Evolutionary conservation across 2,329 filamentous ascomycete genomes (phyloP), one percentile per base, ranked within the genome.

Genomic region (Xylogone sp.): DNA sequence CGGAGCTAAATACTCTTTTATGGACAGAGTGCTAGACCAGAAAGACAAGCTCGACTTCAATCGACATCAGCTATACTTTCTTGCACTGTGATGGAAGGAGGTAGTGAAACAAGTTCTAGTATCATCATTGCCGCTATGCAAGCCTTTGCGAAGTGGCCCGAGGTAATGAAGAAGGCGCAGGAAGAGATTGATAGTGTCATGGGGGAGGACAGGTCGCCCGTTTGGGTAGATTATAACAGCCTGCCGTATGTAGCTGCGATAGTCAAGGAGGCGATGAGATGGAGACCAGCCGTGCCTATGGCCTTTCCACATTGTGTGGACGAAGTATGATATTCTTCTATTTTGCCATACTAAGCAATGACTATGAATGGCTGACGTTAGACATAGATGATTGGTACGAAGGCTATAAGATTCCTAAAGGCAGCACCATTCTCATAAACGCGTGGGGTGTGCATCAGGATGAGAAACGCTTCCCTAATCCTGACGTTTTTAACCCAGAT

Each of bases 181-280:
- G 62, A 61, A 13, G 68, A 74, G 47, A 61, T 82, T 20, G 77
- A 82, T 50, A 58, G 61, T 2, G 71, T 79, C 1, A 66, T 79
- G n/a, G 75, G 75, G 1, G 59, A 62, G 2, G 62, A 67, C 29
- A 64, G 77, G 4, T 63, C 79, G 1, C 78, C 78, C 1, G 65
- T 60, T 0, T 72, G 74, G 50, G 63, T 68, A 2, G 78, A 82
- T 53, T 64, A 70, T 9, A 62, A 67, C 0, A 60, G 64, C 0
- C 63, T 82, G 22, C 65, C 59, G 2, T 77, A 75, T 51, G 64
- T 79, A 21, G 68, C 72, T 48, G 63, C 64, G 42, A 65, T 76
- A 16, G 62, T 79, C 10, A 68, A 76, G 49, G 76, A 79, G 56
- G 68, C 69, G 2, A 64, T 71, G 46, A 69, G 76, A 16, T 75